These are phyloP conservation scores for Suhomyces bribrorum DNA, from an alignment of 1,139 yeast genomes.

Conservation along the genomic window DNA sequence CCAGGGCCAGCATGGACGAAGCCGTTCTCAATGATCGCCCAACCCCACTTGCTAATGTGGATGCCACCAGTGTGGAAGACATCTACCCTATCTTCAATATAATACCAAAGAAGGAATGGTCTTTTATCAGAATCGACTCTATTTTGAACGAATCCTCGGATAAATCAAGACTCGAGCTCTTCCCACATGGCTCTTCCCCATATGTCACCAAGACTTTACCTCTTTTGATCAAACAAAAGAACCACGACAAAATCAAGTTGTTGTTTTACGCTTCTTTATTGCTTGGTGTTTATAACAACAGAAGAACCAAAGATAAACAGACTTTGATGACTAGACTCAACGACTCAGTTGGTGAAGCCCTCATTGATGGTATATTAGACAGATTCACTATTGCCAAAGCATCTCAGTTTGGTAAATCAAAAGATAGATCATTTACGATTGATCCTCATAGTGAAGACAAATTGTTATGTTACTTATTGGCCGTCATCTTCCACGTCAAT, in stretches of 20 bases:
- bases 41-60: constrained; percentile 73
- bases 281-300: constrained; percentile 74
- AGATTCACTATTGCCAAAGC: constrained; percentile 69
- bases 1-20: constrained; percentile 58
- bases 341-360: constrained; percentile 66
- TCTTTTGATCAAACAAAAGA: constrained; percentile 42
- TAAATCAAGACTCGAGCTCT: constrained; percentile 50
- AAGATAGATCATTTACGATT: constrained; percentile 69
- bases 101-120: constrained; percentile 68
- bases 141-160: constrained; percentile 52
- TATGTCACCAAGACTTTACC: constrained; percentile 55
- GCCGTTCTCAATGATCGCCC: constrained; percentile 69
- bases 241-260: constrained; percentile 62
- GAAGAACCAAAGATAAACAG: constrained; percentile 62
- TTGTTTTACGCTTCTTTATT: constrained; percentile 78
- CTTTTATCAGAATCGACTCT: constrained; percentile 60
- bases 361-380: constrained; percentile 72
- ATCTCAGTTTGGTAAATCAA: constrained; percentile 69
- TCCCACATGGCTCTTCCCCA: constrained; percentile 63
- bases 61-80: constrained; percentile 79
- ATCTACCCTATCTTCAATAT: constrained; percentile 73
- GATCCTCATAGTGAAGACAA: constrained; percentile 90
- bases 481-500: constrained; percentile 72
- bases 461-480: constrained; percentile 75
- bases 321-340: constrained; percentile 59